Evolutionary conservation across 139 green algal species (phyloP), one percentile per base, ranked within the genome.

Genomic region (Chlamydomonas schloesseri): DNA sequence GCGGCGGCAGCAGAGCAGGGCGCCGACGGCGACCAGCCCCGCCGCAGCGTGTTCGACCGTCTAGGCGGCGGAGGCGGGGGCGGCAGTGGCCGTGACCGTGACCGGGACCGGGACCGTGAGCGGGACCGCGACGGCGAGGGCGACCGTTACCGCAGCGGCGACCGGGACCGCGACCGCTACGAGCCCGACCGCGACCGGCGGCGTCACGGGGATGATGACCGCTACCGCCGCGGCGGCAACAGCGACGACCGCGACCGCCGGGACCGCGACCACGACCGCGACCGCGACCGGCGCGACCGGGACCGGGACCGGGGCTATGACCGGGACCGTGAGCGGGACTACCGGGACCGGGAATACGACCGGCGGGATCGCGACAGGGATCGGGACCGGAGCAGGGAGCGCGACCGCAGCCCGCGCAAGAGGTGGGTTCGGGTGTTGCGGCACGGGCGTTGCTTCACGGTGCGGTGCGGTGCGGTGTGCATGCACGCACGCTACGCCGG

Each of bases 311-410:
- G 42, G 42, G 42, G 42, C 42, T 50, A 50, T 50, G 64, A 86
- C 67, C 65, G 80, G 42, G 80, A 86, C 0, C 58, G 78, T n/a
- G 71, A 65, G 10, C 50, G 78, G 46, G 42, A 50, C 8, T 50
- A 50, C 42, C 5, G 42, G 42, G 42, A 50, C 42, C 8, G 6
- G 42, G 42, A 50, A 5, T 8, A 50, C 14, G 50, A 69, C 15
- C 47, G 50, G 62, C 76, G 77, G 24, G 78, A 83, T 20, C 37
- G 87, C 29, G 60, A 84, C 42, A 17, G 70, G 28, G 58, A 86
- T 42, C 62, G 71, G n/a, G 70, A 81, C 31, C 37, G 65, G 60
- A 46, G 33, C 33, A 29, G 72, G 17, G 71, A 83, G 13, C 60
- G 55, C 26, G 37, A 76, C 26, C 31, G 62, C 3, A 58, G 58